A percentile compares a stretch with the other conserved stretches of the same genome.
phyloP scores from a whole-genome alignment of 2,329 filamentous ascomycete species.

The Paracoccidioides brasiliensis region DNA sequence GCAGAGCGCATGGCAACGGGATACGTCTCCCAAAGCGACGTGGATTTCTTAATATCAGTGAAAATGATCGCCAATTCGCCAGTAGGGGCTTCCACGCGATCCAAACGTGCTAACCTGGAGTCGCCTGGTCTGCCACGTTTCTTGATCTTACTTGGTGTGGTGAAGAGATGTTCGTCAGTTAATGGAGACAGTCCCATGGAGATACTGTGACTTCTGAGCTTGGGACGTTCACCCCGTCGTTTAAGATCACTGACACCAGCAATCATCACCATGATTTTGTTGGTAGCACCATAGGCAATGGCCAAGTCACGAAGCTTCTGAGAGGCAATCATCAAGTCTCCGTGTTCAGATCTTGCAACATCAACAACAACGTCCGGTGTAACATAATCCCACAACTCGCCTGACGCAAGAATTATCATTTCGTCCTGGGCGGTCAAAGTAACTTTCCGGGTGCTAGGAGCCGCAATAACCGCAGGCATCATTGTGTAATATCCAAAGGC shows the following conservation, averaged over 20 bases:
- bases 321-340: conserved; percentile 85
- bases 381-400: conserved; percentile 90
- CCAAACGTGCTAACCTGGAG: conserved; percentile 73
- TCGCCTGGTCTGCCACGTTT: conserved; percentile 58
- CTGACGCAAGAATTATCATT: conserved; percentile 80
- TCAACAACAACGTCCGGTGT: conserved; percentile 84
- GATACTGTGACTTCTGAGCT: conserved; percentile 64
- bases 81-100: conserved; percentile 81
- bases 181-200: conserved; percentile 67
- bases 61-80: conserved; percentile 91
- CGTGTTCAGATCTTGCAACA: conserved; percentile 71
- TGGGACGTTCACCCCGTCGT: conserved; percentile 62
- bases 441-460: conserved; percentile 67
- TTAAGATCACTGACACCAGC: conserved; percentile 85
- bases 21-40: conserved; percentile 88
- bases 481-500: conserved; percentile 91
- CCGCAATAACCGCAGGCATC: conserved; percentile 85
- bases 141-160: conserved; percentile 46
- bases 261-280: conserved; percentile 99
- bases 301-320: conserved; percentile 91
- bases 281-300: conserved; percentile 84
- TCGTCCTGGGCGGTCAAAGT: conserved; percentile 80
- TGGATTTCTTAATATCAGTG: conserved; percentile 98
- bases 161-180: conserved; percentile 49
- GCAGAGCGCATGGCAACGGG: conserved; percentile 90